Base-by-base conservation (phyloP, 257 asterid species). In the Fraxinus excelsior region DNA sequence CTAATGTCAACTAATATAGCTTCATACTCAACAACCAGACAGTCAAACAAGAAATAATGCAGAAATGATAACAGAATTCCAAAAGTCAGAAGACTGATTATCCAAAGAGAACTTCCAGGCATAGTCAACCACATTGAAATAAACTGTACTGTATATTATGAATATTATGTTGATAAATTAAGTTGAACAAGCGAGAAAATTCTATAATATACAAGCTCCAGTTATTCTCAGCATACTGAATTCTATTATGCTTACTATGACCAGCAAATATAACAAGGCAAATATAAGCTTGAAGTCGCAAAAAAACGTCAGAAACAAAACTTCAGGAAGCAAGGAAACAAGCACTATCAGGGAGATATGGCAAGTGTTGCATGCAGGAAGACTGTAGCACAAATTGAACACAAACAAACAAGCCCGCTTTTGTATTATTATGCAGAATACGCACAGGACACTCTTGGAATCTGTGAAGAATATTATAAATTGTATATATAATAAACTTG, bases 1-100 rank as follows among this genome's bases (percentile, higher is more conserved):
- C 25, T 68, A 19, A 7, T 67, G 10, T 40, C 8, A 40, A 46
- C 67, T 6, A 44, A 62, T 40, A n/a, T 25, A 14, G 77, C 29
- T 70, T 73, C 34, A 74, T 69, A 49, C 28, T 65, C 23, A 51
- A 69, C 53, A 18, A 71, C 49, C 64, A 2, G 62, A 77, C 35
- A 35, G 44, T 77, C 35, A 72, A 35, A 42, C 34, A 29, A 38
- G 19, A 71, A n/a, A 70, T 18, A 75, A 7, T 23, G 38, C 66
- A 62, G 26, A 34, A 35, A 70, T 29, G 74, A 74, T 23, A 78
- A 53, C 60, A 35, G 12, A n/a, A 49, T 46, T 31, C 80, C 29
- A 56, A 69, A n/a, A 77, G 74, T 21, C 62, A 67, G 44, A 16
- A 67, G 26, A n/a, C 31, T 31, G 67, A 42, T 21, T n/a, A 76